Evolutionary conservation across 2,329 filamentous ascomycete species (phyloP).

Genomic region (Fusarium torreyae): DNA sequence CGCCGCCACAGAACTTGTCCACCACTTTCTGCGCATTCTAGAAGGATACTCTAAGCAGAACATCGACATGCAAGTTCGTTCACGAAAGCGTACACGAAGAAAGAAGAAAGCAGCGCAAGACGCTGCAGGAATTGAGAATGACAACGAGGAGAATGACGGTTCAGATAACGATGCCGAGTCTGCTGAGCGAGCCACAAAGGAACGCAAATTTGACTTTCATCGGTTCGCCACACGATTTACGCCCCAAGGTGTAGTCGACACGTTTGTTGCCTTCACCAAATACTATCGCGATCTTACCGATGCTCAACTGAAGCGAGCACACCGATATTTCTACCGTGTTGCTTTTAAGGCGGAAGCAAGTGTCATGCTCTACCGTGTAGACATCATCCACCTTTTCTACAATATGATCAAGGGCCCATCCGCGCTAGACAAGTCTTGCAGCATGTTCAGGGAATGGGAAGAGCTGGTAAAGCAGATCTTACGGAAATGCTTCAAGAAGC

Average conservation of each 20-base stretch:
- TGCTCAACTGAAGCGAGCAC: slow-evolving; percentile 88
- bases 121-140: slow-evolving; percentile 59
- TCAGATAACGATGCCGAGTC: slow-evolving; percentile 79
- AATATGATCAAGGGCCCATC: slow-evolving; percentile 93
- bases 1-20: slow-evolving; percentile 88
- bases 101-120: slow-evolving; percentile 77
- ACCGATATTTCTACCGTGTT: slow-evolving; percentile 93
- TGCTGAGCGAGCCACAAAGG: slow-evolving; percentile 79
- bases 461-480: slow-evolving; percentile 89
- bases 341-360: slow-evolving; percentile 96
- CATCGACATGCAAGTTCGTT: slow-evolving; percentile 91
- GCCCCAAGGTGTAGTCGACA: slow-evolving; percentile 88
- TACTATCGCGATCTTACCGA: slow-evolving; percentile 86
- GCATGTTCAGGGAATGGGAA: slow-evolving; percentile 90
- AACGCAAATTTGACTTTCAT: slow-evolving; percentile 95
- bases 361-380: slow-evolving; percentile 89
- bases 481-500: slow-evolving; percentile 84
- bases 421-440: slow-evolving; percentile 75
- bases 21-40: slow-evolving; percentile 92
- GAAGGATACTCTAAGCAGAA: slow-evolving; percentile 97
- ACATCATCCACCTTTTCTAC: slow-evolving; percentile 90
- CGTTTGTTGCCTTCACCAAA: slow-evolving; percentile 84
- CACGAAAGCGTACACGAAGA: slow-evolving; percentile 78
- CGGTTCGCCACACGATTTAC: slow-evolving; percentile 86
- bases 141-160: slow-evolving; percentile 75